Base-by-base conservation (phyloP, 1,139 yeast genomes). In the Arxiozyma bovina region DNA sequence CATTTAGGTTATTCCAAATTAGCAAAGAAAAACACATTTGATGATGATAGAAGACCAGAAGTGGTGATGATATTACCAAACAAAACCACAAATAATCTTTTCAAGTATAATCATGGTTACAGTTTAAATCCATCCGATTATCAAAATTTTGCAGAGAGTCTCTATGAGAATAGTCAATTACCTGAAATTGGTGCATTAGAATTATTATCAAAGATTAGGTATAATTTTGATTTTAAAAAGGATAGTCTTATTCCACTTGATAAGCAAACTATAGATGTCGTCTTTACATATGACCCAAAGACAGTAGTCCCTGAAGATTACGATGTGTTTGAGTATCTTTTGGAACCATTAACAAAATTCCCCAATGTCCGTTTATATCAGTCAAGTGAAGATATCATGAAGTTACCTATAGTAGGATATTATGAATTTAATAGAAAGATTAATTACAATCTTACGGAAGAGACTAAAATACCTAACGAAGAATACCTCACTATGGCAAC, bases 241-340 rank as follows among this genome's bases (percentile, higher is more conserved):
- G 23, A 42, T 1, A 41, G 41, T 15, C 17, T 52, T 1, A 59
- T 64, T n/a, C 42, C 43, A 20, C 72, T 71, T 51, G 74, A 73
- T 57, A 79, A 82, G 1, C 71, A 77, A 54, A 67, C 72, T 18
- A 71, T 81, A 1, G 71, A 80, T 4, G 73, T 84, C 51, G 77
- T 86, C 3, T 82, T 77, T 60, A 73, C 76, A 49, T 82, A 78
- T 65, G 85, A 85, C 59, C 71, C 73, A 5, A 74, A 74, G 15
- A 75, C 80, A 0, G 72, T 73, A 2, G 75, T 80, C 0, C 73
- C 74, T 1, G 93, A 85, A 64, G 93, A 86, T 67, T 76, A 76
- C 60, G 77, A 77, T 34, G 70, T 85, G 8, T 71, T 86, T 56
- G 82, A 85, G 2, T 77, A 83, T 61, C 63, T 86, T 52, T 69